phyloP scores from a whole-genome alignment of 192 early-diverging fungal species.

The Kickxella alabastrina region DNA sequence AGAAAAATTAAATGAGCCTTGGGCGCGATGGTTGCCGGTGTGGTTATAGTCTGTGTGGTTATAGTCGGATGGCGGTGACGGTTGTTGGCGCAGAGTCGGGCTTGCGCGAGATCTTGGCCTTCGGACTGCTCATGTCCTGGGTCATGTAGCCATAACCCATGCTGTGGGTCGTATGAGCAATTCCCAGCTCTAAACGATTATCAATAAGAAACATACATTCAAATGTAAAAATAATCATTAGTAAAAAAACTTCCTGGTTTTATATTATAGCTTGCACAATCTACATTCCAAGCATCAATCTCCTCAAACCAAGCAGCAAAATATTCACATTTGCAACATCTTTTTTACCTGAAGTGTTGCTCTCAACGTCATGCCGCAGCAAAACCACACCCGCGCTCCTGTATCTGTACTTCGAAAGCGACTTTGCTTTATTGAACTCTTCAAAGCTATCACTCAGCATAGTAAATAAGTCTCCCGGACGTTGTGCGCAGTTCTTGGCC shows the following conservation, averaged over 20 bases:
- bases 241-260: too few relatives aligned
- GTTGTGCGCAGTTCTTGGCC: slow-evolving; percentile 56
- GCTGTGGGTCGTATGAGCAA: slow-evolving; percentile 68
- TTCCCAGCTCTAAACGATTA: slow-evolving; percentile 62
- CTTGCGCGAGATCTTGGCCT: slow-evolving; percentile 30
- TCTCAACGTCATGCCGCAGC: slow-evolving; percentile 17
- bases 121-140: slow-evolving; percentile 14
- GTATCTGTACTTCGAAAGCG: slow-evolving; percentile 4
- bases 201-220: background rate
- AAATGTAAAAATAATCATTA: background rate
- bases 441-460: slow-evolving; percentile 16
- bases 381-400: slow-evolving; percentile 24
- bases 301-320: too few relatives aligned
- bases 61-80: slow-evolving; percentile 19
- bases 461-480: slow-evolving; percentile 14
- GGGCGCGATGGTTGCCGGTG: too few relatives aligned
- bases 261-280: background rate
- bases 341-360: slow-evolving; percentile 15
- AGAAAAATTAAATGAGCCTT: background rate
- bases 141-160: slow-evolving; percentile 59
- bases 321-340: too few relatives aligned
- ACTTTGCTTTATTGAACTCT: slow-evolving; percentile 2
- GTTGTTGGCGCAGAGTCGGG: background rate
- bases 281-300: too few relatives aligned
- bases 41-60: too few relatives aligned